Base-by-base conservation (phyloP, 257 asterid species). In the Jasminum sambac region DNA sequence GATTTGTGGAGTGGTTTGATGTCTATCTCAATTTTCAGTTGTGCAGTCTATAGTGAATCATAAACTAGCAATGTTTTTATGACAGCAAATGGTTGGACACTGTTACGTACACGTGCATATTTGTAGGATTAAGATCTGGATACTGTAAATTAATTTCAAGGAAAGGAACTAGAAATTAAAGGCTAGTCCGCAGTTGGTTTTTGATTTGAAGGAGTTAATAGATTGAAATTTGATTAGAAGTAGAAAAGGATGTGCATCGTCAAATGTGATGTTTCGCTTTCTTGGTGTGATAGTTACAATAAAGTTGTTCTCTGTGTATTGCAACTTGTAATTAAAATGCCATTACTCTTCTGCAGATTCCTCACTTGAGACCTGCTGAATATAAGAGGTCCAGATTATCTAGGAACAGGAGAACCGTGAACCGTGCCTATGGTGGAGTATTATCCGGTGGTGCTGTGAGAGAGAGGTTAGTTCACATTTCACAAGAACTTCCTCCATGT, bases 341-440 rank as follows among this genome's bases (percentile, higher is more conserved):
- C 21, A 55, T 55, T 55, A 16, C 14, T 23, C 12, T 8, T 50
- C 5, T 23, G n/a, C 64, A 80, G 84, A 80, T 80, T 76, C 81
- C 84, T 24, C 84, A 80, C 64, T 55, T 80, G 84, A 72, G 84
- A 48, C 84, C 84, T 75, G 55, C 84, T 42, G 83, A 79, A 57
- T 79, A 79, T 39, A 79, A 79, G 77, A 75, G 83, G 64, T 75
- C 80, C 43, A 72, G 84, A 63, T 59, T 80, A 38, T 69, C 84
- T 48, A 76, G 84, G 69, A 80, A 80, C 69, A 67, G 78, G 63
- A 72, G 84, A 72, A 80, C 81, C 6, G 78, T 80, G 59, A 80
- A 80, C 67, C 84, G 78, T 64, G 63, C 84, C 63, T 80, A 80
- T 58, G 84, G 81, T 21, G 84, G 84, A 38, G 84, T 80, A 11